Percentiles rank a stretch among this genome's conserved stretches.
Conservation (phyloP, 257 asterid species). For the Solanum chiquidenum region DNA sequence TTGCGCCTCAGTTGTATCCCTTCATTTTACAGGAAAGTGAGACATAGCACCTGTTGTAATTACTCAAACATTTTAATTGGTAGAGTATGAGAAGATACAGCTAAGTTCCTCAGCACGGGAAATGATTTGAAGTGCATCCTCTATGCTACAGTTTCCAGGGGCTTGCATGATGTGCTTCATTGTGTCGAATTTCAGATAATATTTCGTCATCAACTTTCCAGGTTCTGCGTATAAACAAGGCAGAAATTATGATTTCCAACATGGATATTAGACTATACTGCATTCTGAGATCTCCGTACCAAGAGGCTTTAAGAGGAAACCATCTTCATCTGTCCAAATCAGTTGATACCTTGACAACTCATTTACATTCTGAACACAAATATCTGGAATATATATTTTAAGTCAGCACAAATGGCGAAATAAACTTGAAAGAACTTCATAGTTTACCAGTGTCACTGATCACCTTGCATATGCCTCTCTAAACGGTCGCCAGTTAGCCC, state of each 20-base stretch:
- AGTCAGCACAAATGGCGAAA: not conserved
- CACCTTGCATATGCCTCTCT: conserved; percentile 89
- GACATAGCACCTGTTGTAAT: conserved; percentile 1
- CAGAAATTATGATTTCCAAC: not conserved
- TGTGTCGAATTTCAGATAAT: conserved; percentile 89
- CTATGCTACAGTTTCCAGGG: conserved; percentile 59
- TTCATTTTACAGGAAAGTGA: conserved; percentile 31
- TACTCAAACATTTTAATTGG: conserved; percentile 5
- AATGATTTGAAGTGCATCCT: conserved; percentile 65
- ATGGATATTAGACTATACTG: not conserved
- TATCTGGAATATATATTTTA: conserved; percentile 32
- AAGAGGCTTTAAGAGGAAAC: conserved; percentile 80
- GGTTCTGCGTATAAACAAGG: conserved; percentile 49
- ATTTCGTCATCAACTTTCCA: conserved; percentile 92
- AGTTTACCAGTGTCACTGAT: not conserved
- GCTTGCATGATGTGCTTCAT: conserved; percentile 91
- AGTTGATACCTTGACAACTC: conserved; percentile 71
- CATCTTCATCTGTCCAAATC: conserved; percentile 97
- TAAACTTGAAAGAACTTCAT: not conserved
- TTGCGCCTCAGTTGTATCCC: conserved; percentile 98
- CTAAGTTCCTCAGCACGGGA: conserved; percentile 85
- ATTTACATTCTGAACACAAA: conserved; percentile 79
- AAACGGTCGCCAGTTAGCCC: conserved; percentile 40
- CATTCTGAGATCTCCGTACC: conserved; percentile 34
- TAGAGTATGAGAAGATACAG: conserved; percentile 33